Base-by-base conservation (phyloP, 495 filamentous ascomycete genomes). In the Daldinia bambusicola region DNA sequence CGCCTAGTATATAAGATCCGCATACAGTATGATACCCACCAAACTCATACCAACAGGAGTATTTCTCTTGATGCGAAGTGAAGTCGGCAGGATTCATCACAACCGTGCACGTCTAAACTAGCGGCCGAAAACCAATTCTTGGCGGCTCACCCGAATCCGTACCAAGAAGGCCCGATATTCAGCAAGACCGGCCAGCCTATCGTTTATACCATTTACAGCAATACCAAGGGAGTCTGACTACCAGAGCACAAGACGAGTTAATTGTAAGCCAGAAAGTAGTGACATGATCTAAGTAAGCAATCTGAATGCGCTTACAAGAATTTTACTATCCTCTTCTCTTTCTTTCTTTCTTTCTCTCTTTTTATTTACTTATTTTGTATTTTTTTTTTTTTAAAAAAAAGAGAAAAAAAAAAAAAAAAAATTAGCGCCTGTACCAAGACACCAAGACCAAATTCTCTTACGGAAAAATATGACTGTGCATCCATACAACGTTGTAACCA, bases 121-220 rank as follows among this genome's bases (percentile, higher is more conserved):
- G 18, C 20, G 43, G 9, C 43, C 16, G 43, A 48, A 48, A 22
- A 18, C 22, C 43, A 18, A 18, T 22, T 9, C 52, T 55, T 55
- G 52, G 52, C 52, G 52, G 32, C n/a, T 55, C 14, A 55, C 32
- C 52, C 52, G 32, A 26, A 55, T 55, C 52, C 32, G 30, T 55
- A 32, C 30, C 31, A 18, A 18, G n/a, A 32, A 18, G n/a, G 18
- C 8, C 52, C 52, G 52, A 36, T 36, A 26, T 14, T 16, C 16
- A 34, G n/a, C 52, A 36, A 36, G 52, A 55, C 52, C 52, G 52
- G 52, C 52, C 18, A 55, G 30, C 52, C n/a, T 55, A 36, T 36
- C 52, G 18, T 55, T 55, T 36, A 36, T 55, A 36, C 18, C 52
- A 36, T 55, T 55, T 36, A 36, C n/a, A 13, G 32, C 9, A 37